Evolutionary conservation across 2,329 filamentous ascomycete species (phyloP).

Genomic region (Monosporascus sp.): DNA sequence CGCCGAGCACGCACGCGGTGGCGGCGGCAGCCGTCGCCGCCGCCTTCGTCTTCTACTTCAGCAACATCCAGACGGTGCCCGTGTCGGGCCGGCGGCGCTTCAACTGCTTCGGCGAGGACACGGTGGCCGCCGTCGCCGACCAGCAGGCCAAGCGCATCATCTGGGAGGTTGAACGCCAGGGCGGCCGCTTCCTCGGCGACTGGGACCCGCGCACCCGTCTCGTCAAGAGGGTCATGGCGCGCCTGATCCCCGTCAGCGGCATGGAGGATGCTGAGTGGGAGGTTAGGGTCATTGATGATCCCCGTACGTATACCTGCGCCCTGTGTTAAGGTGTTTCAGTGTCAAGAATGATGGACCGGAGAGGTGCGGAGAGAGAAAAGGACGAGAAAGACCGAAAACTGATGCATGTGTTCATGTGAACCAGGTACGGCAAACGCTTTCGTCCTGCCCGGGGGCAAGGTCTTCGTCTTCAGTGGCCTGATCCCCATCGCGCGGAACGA

Average conservation of each 20-base stretch:
- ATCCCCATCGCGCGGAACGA: slow-evolving; percentile 61
- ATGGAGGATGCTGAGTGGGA: slow-evolving; percentile 60
- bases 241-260: slow-evolving; percentile 63
- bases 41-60: slow-evolving; percentile 56
- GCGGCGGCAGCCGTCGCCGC: slow-evolving; percentile 35
- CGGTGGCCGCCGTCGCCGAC: slow-evolving; percentile 48
- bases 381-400: slow-evolving; percentile 1
- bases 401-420: not conserved
- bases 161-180: slow-evolving; percentile 44
- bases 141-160: slow-evolving; percentile 53
- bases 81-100: slow-evolving; percentile 67
- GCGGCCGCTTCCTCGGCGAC: slow-evolving; percentile 50
- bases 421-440: slow-evolving; percentile 62
- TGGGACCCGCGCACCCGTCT: slow-evolving; percentile 50
- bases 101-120: slow-evolving; percentile 57
- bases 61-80: slow-evolving; percentile 67
- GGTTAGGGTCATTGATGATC: slow-evolving; percentile 67
- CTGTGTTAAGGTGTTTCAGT: too few relatives aligned
- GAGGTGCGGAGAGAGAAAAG: too few relatives aligned
- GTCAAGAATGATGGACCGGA: too few relatives aligned
- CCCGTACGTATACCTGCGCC: slow-evolving; percentile 26
- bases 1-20: slow-evolving; percentile 34
- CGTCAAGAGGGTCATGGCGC: slow-evolving; percentile 59
- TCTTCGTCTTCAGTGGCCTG: slow-evolving; percentile 73
- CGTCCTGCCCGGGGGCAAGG: slow-evolving; percentile 71